Conservation (phyloP, 1,284 basidiomycete genomes). For the Papiliotrema fonsecae region DNA sequence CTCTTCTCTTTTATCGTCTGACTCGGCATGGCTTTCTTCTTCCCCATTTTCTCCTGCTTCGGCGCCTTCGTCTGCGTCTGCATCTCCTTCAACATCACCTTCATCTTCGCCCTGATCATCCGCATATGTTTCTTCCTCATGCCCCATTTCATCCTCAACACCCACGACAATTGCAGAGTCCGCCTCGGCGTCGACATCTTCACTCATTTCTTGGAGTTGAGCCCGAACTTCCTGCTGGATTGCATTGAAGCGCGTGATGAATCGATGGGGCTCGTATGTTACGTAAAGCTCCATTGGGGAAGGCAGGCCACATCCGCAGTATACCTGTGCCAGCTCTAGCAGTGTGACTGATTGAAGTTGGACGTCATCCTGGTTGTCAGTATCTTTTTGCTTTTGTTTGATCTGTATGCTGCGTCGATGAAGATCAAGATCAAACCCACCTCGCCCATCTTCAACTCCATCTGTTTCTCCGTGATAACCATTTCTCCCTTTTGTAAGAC, state of each 20-base stretch:
- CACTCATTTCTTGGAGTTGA: slow-evolving; percentile 55
- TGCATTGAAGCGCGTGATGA: slow-evolving; percentile 39
- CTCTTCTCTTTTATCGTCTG: background rate
- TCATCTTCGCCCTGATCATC: slow-evolving; percentile 8
- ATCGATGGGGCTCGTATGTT: slow-evolving; percentile 30
- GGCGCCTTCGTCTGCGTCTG: background rate
- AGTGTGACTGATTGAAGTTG: slow-evolving; percentile 36
- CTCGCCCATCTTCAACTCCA: slow-evolving; percentile 66
- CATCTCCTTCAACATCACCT: slow-evolving; percentile 4
- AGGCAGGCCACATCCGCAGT: slow-evolving; percentile 37
- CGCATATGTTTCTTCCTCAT: slow-evolving; percentile 6
- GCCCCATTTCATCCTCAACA: background rate
- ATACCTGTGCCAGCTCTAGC: slow-evolving; percentile 32
- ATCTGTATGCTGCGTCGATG: no score
- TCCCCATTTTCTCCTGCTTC: background rate
- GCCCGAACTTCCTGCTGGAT: slow-evolving; percentile 41
- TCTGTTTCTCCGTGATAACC: slow-evolving; percentile 34
- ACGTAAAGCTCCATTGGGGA: slow-evolving; percentile 37
- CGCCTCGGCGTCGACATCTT: background rate
- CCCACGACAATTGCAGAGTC: slow-evolving; percentile 1
- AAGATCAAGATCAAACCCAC: slow-evolving; percentile 50
- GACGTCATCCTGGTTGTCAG: slow-evolving; percentile 31
- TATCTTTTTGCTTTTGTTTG: background rate
- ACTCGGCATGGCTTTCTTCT: background rate
- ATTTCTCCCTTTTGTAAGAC: slow-evolving; percentile 19